Evolutionary conservation across 495 filamentous ascomycete genomes (phyloP), one percentile per base, ranked within the genome.

Genomic region (Penicillium verhagenii): DNA sequence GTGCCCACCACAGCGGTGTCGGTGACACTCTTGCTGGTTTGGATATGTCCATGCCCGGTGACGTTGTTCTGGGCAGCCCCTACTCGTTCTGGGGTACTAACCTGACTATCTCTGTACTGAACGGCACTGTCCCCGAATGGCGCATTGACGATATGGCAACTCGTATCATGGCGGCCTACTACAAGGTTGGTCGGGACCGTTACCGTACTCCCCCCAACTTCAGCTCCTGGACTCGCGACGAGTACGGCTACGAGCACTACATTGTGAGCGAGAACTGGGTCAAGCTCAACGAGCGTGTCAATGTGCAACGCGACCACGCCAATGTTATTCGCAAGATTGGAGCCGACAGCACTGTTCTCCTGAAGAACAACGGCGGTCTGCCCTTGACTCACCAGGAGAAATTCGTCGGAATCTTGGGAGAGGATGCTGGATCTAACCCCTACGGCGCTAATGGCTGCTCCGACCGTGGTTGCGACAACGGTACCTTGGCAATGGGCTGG

Each of bases 1-100:
- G 81, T 66, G 92, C 90, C 6, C 92, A 96, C 62, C 89, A 95
- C 68, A 82, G 86, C 16, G 94, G 94, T 65, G 91, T 88, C 16
- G 79, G 83, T 26, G 78, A 79, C 52, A 89, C 90, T 26, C 73
- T 91, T 23, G 94, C 94, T 44, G 94, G 94, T 50, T 71, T 97
- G 43, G 93, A 98, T 65, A 95, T 96, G 92, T 83, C 85, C 9
- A 97, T 97, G 92, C 92, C 94, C 35, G 93, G 94, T 55, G 94
- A 98, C 62, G 82, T 86, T 6, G 53, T 66, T 29, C 93, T 96
- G 68, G 79, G 87, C 62, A 84, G 79, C 21, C 89, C 85, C 20
- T 71, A 73, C 43, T 87, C 88, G 20, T 96, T 79, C 77, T 97
- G 88, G 87, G 93, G 93, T 13, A 72, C 86, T 23, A 97, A 96